Conservation (phyloP, 2,329 filamentous ascomycete species). For the Penicillium sp. region DNA sequence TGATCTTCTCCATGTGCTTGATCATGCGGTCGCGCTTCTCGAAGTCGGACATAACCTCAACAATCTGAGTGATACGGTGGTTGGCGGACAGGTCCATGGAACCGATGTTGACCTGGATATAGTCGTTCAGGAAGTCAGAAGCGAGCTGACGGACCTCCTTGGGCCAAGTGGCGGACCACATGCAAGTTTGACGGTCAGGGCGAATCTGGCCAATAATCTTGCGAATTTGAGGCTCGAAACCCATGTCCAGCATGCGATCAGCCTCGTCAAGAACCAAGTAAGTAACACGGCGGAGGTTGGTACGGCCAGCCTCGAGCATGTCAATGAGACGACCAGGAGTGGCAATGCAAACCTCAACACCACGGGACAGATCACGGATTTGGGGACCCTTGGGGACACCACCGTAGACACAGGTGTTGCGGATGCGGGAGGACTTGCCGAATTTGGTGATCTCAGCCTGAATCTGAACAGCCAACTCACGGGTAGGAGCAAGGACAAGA, state of each 20-base stretch:
- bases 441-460: conserved; percentile 99
- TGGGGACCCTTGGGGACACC: conserved; percentile 98
- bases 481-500: conserved; percentile 90
- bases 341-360: conserved; percentile 98
- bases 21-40: conserved; percentile 98
- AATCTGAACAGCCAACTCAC: conserved; percentile 98
- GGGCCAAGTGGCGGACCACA: conserved; percentile 99
- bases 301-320: conserved; percentile 97
- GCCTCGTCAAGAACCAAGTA: conserved; percentile 98
- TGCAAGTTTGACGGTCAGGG: conserved; percentile 96
- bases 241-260: conserved; percentile 99
- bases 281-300: conserved; percentile 95
- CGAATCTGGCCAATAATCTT: conserved; percentile 98
- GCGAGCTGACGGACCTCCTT: conserved; percentile 96
- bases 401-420: conserved; percentile 98
- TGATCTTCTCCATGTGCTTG: conserved; percentile 96
- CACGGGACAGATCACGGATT: conserved; percentile 90
- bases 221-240: conserved; percentile 98
- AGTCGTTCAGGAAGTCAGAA: conserved; percentile 87
- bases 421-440: conserved; percentile 94
- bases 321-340: conserved; percentile 97
- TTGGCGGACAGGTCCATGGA: conserved; percentile 96
- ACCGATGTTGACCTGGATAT: conserved; percentile 98
- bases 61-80: conserved; percentile 96
- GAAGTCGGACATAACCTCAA: conserved; percentile 93